Base-by-base conservation (phyloP, 768 basidiomycete species). In the Cystofilobasidium bisporidii region DNA sequence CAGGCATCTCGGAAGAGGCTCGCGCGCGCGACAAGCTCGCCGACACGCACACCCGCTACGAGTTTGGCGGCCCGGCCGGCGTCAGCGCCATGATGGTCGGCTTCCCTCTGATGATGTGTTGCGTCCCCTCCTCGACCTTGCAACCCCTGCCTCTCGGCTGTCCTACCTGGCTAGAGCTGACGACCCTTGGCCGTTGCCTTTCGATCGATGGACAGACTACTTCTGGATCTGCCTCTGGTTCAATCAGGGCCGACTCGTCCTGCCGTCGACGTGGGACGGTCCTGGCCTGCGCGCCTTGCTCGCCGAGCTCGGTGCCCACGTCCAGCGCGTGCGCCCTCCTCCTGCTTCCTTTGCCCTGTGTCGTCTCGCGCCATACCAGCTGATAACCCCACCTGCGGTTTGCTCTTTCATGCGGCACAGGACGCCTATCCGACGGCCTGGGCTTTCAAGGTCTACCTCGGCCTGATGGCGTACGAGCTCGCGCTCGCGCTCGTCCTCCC, bases 171-270 rank as follows among this genome's bases (percentile, higher is more conserved):
- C 61, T 11, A 30, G 36, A 58, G 41, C 57, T 64, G 36, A 40
- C 32, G 30, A 20, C 53, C 26, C n/a, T 32, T 30, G 1, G 41
- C 36, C 28, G 20, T 33, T 33, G 12, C 36, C 30, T 22, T 53
- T 38, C 55, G 18, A n/a, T n/a, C n/a, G n/a, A n/a, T n/a, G n/a
- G n/a, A 3, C 40, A 78, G 77, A 96, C 78, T 99, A 98, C 80
- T 83, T 98, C 70, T 97, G 91, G 91, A 90, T 90, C 67, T 99
- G 96, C 75, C 83, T 97, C 41, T 90, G 87, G 85, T 94, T 93
- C 78, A 92, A 97, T 75, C 87, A 96, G 71, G 96, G 96, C 48
- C 82, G 83, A 71, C 80, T 92, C 41, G 83, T 87, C 11, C 77
- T 81, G 71, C 92, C 91, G 0, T 78, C 78, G 18, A 14, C 30